phyloP scores from a whole-genome alignment of 176 grass and related monocot species.

The Carex pumila region DNA sequence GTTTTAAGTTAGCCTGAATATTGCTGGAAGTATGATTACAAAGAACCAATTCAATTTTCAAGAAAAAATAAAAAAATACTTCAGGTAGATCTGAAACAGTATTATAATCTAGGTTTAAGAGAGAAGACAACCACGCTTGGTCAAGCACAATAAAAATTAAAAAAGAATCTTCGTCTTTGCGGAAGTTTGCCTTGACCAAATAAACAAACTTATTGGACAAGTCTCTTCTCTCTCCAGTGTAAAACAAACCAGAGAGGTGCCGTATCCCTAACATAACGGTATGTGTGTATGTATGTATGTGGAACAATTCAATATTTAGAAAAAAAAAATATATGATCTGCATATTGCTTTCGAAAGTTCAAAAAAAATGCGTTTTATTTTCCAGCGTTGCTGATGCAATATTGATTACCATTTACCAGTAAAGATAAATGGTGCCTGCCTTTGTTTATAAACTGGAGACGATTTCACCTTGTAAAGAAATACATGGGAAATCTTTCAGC shows the following conservation, averaged over 20 bases:
- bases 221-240: not conserved
- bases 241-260: not conserved
- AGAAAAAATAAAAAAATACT: not conserved
- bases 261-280: not conserved
- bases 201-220: not conserved
- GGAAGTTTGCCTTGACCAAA: conserved; percentile 21
- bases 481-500: conserved; percentile 14
- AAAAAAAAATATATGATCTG: not conserved
- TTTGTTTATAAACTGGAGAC: not conserved
- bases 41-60: not conserved
- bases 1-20: not conserved
- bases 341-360: not conserved
- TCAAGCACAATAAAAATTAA: not conserved
- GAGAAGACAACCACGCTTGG: not conserved
- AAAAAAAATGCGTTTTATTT: not conserved
- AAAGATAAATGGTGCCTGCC: not conserved
- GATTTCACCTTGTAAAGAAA: not conserved
- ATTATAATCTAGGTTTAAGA: not conserved
- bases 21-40: not conserved
- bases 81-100: not conserved
- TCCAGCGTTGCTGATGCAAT: not conserved
- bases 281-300: not conserved
- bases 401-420: not conserved
- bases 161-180: not conserved
- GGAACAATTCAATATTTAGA: not conserved